Base-by-base conservation (phyloP, 1,139 yeast species). In the Arxiozyma telluris region DNA sequence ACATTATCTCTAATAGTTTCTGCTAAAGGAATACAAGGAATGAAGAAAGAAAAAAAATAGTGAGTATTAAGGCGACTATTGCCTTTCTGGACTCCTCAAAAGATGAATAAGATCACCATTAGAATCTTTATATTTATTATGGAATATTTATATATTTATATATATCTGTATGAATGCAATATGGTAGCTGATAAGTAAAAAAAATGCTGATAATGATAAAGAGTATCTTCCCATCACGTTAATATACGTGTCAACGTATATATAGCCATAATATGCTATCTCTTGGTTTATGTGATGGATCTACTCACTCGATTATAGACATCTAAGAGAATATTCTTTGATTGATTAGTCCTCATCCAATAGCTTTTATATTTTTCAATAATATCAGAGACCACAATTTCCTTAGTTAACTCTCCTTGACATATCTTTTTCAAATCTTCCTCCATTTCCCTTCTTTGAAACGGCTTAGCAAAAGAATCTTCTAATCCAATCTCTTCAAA, bases 401-500 rank as follows among this genome's bases (percentile, higher is more conserved):
- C 72, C 62, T 80, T 82, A 1, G 79, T 68, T 49, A 74, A 72
- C 4, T 66, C 61, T 0, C 98, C 98, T 0, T 77, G 76, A 49
- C 90, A 86, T 9, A 93, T 87, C 47, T 77, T 76, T 55, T 76
- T 80, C 64, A 94, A 74, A 52, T 81, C 78, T 18, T 69, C 72
- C 64, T 94, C 99, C 66, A 93, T 75, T 49, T 81, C 81, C 57
- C 86, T 84, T 54, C 99, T 75, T 58, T 93, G 72, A 62, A 87
- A 87, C 2, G 99, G 99, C 63, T 93, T 93, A 0, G 96, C 84
- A 55, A 94, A 74, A 1, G 96, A 87, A 58, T 83, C 85, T 54
- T 76, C 80, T 53, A 88, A 78, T 11, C 87, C 90, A 59, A 94
- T 81, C 47, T 79, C 77, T 56, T 88, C 90, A 67, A 93, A 90